A percentile compares a stretch with the other conserved stretches of the same genome.
Conservation (phyloP, 257 asterid species). For the Euphrasia confusa region DNA sequence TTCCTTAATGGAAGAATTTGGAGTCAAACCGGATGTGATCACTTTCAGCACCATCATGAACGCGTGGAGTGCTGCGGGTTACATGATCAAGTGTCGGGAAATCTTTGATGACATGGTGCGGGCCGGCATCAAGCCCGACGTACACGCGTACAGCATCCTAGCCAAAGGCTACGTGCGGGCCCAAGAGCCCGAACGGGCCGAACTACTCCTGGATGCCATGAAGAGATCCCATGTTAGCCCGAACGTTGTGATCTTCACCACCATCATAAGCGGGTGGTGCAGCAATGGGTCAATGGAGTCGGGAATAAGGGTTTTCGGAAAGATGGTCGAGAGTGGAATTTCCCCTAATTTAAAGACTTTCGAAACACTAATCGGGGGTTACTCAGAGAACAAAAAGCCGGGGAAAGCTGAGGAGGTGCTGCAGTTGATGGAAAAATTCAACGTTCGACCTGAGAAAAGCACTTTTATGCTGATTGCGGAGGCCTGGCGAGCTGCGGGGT, state of each 20-base stretch:
- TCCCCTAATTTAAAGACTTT: constrained; percentile 68
- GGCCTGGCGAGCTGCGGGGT: not conserved
- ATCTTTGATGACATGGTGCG: constrained; percentile 69
- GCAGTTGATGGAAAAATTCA: constrained; percentile 45
- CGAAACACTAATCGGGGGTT: constrained; percentile 94
- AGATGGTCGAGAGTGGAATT: constrained; percentile 58
- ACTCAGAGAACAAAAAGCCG: constrained; percentile 85
- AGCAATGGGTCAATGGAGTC: constrained; percentile 72
- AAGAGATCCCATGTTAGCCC: constrained; percentile 48
- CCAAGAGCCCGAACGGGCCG: constrained; percentile 69
- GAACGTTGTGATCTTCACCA: constrained; percentile 82
- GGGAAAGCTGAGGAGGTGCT: constrained; percentile 83
- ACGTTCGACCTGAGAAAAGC: not conserved
- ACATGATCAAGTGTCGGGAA: constrained; percentile 72
- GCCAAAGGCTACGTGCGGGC: constrained; percentile 93
- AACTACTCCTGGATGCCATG: constrained; percentile 55
- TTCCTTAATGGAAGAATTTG: constrained; percentile 68
- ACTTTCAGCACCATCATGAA: constrained; percentile 96
- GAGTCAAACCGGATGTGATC: constrained; percentile 79
- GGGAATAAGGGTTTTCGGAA: constrained; percentile 51
- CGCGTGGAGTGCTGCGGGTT: constrained; percentile 86
- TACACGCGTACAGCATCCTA: constrained; percentile 80
- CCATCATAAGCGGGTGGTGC: constrained; percentile 96
- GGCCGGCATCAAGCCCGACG: constrained; percentile 73
- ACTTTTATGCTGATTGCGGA: not conserved